Evolutionary conservation across 768 basidiomycete species (phyloP), one percentile per base, ranked within the genome.

Genomic region (Collybia nuda): DNA sequence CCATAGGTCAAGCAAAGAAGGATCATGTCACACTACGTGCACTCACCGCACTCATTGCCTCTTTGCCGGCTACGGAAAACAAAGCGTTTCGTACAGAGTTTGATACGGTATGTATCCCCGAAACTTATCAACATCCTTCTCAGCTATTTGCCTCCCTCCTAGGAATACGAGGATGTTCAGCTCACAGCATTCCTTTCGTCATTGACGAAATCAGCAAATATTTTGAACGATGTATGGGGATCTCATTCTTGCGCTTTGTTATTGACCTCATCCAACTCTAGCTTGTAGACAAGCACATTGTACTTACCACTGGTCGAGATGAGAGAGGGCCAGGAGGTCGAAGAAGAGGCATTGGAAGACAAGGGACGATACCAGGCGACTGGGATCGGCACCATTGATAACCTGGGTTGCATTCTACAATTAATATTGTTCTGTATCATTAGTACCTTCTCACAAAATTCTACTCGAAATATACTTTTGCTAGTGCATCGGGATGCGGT

Each of bases 131-230:
- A 46, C 47, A 19, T 42, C 29, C 29, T 28, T 43, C 11, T 6
- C 26, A 17, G 24, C 26, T 22, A 14, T 35, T 21, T 6, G 49
- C 41, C 18, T 24, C 44, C 26, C 44, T 11, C n/a, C 35, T 58
- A 97, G 93, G 96, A 99, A 81, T 93, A 95, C 67, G 89, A 88
- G 61, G 95, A 99, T 64, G 93, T 96, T 14, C 93, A 97, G 53
- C 73, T 99, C 23, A 97, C 93, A 1, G 86, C 88, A 7, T 91
- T 92, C 68, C 75, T 99, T 11, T 86, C 93, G 0, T 82, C 85
- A 12, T 68, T 99, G 51, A 98, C 95, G 6, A 95, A 94, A 68
- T 89, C 90, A 24, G 79, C 95, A 14, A 87, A 86, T 56, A 81
- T 86, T 8, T 68, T 98, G 51, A 98, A 95, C 64, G 93, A 96